phyloP scores from a whole-genome alignment of 371 early-diverging fungal genomes.

The Syncephalastrum monosporum region DNA sequence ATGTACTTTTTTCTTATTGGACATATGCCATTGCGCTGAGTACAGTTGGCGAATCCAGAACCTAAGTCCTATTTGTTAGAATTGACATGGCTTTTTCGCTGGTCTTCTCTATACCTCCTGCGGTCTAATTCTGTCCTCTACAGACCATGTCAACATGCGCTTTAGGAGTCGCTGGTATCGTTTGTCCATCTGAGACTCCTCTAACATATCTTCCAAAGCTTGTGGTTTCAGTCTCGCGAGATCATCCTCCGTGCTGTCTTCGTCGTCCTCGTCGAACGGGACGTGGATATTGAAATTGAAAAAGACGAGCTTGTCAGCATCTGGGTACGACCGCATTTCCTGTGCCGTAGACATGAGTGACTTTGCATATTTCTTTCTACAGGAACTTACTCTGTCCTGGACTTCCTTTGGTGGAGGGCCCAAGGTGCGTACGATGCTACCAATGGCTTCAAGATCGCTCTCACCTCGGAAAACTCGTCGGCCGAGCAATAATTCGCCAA shows the following conservation, averaged over 20 bases:
- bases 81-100: not conserved
- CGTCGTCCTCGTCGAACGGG: conserved; percentile 13
- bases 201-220: too few species aligned
- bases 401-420: conserved; percentile 30
- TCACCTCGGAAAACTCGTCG: conserved; percentile 37
- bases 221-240: conserved; percentile 25
- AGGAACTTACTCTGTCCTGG: conserved; percentile 17
- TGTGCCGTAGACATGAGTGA: conserved; percentile 4
- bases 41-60: too few species aligned
- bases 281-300: conserved; percentile 15
- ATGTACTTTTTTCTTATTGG: too few species aligned
- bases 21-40: too few species aligned
- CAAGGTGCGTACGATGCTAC: conserved; percentile 30
- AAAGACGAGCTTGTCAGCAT: conserved; percentile 41
- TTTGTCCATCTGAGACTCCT: too few species aligned
- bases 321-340: conserved; percentile 43
- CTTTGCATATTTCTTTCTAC: not conserved
- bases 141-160: conserved; percentile 38
- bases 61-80: too few species aligned
- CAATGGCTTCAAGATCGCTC: conserved; percentile 45
- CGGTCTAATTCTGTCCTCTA: conserved; percentile 21
- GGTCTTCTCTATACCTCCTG: conserved; percentile 15
- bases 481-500: conserved; percentile 28
- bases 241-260: conserved; percentile 25
- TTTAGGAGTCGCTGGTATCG: too few species aligned